phyloP scores from a whole-genome alignment of 108 stramenopile species.

The Cyclostephanos invisitatus region DNA sequence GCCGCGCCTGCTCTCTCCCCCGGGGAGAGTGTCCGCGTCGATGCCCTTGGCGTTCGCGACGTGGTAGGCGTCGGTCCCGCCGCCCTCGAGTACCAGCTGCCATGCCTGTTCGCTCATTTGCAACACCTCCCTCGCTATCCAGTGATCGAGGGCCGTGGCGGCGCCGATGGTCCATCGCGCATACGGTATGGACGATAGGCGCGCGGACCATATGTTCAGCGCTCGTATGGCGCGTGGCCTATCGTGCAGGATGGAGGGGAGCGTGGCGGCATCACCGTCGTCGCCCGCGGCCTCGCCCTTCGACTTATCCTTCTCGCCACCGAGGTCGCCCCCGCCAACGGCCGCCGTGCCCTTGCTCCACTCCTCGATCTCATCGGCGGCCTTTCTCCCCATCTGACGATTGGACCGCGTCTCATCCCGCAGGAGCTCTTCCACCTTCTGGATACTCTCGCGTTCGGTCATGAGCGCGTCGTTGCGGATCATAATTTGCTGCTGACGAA shows the following conservation, averaged over 20 bases:
- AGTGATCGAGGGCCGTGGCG: slow-evolving; percentile 82
- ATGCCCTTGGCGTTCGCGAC: slow-evolving; percentile 1
- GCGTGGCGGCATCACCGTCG: slow-evolving; percentile 25
- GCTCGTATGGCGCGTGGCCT: slow-evolving; percentile 70
- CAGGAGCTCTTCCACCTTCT: slow-evolving; percentile 69
- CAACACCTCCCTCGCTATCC: slow-evolving; percentile 80
- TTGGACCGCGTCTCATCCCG: slow-evolving; percentile 50
- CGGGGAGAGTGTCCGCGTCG: slow-evolving; percentile 41
- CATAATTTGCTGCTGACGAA: slow-evolving; percentile 77
- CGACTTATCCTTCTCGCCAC: neutral
- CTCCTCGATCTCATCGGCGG: slow-evolving; percentile 38
- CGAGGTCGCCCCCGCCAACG: neutral
- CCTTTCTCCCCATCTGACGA: slow-evolving; percentile 36
- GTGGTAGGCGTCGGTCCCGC: slow-evolving; percentile 54
- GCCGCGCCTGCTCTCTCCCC: slow-evolving; percentile 31
- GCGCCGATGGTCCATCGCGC: slow-evolving; percentile 82
- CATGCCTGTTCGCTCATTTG: slow-evolving; percentile 76
- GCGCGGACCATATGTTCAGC: slow-evolving; percentile 72
- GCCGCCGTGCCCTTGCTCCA: slow-evolving; percentile 31
- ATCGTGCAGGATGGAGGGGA: slow-evolving; percentile 54
- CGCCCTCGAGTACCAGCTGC: slow-evolving; percentile 69
- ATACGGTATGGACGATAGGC: slow-evolving; percentile 77
- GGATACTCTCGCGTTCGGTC: slow-evolving; percentile 65
- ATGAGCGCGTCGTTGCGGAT: slow-evolving; percentile 38
- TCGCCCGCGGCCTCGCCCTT: slow-evolving; percentile 11